phyloP scores from a whole-genome alignment of 2,329 filamentous ascomycete genomes.

The Helicocarpus griseus region DNA sequence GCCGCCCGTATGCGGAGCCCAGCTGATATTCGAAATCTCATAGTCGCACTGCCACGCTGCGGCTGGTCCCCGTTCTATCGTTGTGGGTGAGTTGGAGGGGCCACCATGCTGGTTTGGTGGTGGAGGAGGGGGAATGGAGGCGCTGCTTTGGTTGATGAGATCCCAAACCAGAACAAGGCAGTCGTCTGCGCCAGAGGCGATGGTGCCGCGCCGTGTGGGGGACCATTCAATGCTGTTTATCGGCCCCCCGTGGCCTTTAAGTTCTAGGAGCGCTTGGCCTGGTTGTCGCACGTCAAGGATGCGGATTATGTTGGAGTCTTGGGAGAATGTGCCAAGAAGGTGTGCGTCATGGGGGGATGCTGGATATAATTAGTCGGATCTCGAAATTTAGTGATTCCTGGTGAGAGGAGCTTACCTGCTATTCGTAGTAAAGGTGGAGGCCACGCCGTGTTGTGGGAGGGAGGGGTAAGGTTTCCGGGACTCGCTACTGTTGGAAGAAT shows the following conservation, averaged over 20 bases:
- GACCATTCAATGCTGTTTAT: slow-evolving; percentile 97
- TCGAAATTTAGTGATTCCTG: not conserved
- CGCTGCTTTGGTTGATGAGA: slow-evolving; percentile 59
- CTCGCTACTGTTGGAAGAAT: slow-evolving; percentile 33
- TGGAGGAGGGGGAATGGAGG: slow-evolving; percentile 33
- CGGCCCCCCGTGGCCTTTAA: slow-evolving; percentile 74
- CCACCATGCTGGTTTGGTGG: slow-evolving; percentile 9
- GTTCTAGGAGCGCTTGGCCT: slow-evolving; percentile 85
- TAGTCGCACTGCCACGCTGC: slow-evolving; percentile 39
- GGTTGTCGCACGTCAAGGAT: slow-evolving; percentile 95
- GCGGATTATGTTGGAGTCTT: slow-evolving; percentile 83
- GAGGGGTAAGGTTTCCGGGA: slow-evolving; percentile 52
- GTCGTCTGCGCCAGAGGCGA: slow-evolving; percentile 88
- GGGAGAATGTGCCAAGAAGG: slow-evolving; percentile 91
- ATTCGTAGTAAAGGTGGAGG: slow-evolving; percentile 47
- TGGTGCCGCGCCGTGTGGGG: slow-evolving; percentile 70
- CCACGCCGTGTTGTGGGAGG: slow-evolving; percentile 41
- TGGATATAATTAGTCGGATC: slow-evolving; percentile 13
- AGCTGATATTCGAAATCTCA: slow-evolving; percentile 39
- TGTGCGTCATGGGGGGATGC: slow-evolving; percentile 94
- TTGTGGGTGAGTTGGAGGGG: slow-evolving; percentile 16
- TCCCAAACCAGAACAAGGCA: slow-evolving; percentile 91
- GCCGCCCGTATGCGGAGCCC: slow-evolving; percentile 34
- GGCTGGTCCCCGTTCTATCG: slow-evolving; percentile 34
- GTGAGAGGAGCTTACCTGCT: slow-evolving; percentile 25